Evolutionary conservation across 2,329 filamentous ascomycete genomes (phyloP), one percentile per base, ranked within the genome.

Genomic region (Aciculosporium take): DNA sequence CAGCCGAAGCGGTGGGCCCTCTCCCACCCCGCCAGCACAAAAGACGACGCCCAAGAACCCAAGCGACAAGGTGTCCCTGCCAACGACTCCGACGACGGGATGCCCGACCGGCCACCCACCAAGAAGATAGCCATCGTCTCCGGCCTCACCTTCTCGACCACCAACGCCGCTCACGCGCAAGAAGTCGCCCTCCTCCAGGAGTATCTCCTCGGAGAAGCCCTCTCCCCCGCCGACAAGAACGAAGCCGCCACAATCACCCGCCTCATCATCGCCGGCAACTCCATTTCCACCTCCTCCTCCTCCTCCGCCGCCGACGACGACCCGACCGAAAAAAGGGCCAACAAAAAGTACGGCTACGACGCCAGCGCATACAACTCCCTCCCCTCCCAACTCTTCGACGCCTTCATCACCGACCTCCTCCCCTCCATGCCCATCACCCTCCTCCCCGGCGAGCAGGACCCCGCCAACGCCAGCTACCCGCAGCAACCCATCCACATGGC

Each of bases 331-430:
- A 76, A 70, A 55, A 68, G 64, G 45, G 51, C 54, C 2, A 46
- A 69, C 39, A 94, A 86, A 59, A 94, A 93, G 57, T 96, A 95
- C 62, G 89, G 91, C 45, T 96, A 96, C 64, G 91, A 98, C 59
- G 78, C 84, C 43, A 79, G 81, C 41, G 63, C 82, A 1, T 98
- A 95, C 67, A 94, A 98, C 56, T 71, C 89, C 2, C 69, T 82
- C 1, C 91, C 91, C 1, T 87, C 85, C 3, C 77, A 82, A 43
- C 79, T 84, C 36, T 72, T 98, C 27, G 91, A 98, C 64, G 71
- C 74, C 5, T 91, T 94, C 58, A 73, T 98, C 27, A 69, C 81
- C 1, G 73, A 81, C 36, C 68, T 98, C 10, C 74, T 98, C 3
- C 87, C 88, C 2, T 83, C 81, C 13, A 76, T 98, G 21, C 88